These are phyloP conservation scores for Tetradesmus obliquus DNA, from an alignment of 139 green algal species.

Conservation along the genomic window DNA sequence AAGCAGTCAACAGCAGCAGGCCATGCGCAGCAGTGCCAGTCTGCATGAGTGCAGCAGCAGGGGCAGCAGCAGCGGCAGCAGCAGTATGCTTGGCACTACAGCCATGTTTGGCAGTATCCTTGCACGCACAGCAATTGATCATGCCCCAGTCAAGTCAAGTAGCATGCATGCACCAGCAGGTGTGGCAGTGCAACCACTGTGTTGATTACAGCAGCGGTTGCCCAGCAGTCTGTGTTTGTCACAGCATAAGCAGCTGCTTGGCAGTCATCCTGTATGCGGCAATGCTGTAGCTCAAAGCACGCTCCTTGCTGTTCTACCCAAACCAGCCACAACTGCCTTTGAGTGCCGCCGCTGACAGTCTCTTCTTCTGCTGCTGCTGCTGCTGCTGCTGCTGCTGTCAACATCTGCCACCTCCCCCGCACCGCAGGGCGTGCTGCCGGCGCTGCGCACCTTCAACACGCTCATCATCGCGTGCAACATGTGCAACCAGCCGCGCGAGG, in stretches of 20 bases:
- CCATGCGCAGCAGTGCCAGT: too few relatives aligned
- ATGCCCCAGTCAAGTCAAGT: too few relatives aligned
- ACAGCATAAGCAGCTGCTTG: background rate
- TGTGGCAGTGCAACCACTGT: background rate
- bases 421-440: conserved; percentile 77
- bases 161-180: too few relatives aligned
- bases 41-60: background rate
- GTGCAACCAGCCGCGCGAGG: conserved; percentile 83
- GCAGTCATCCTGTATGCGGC: too few relatives aligned
- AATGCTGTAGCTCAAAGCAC: too few relatives aligned
- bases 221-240: background rate
- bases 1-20: too few relatives aligned
- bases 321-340: background rate
- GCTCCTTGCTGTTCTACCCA: background rate
- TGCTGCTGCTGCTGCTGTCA: background rate
- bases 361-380: background rate
- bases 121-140: too few relatives aligned
- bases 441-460: conserved; percentile 90
- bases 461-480: conserved; percentile 92
- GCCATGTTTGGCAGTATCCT: too few relatives aligned
- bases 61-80: background rate
- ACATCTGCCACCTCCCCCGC: too few relatives aligned
- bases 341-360: background rate
- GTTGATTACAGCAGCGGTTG: background rate
- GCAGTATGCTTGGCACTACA: background rate